Evolutionary conservation across 768 basidiomycete species (phyloP).

Genomic region (Termitomyces sp.): DNA sequence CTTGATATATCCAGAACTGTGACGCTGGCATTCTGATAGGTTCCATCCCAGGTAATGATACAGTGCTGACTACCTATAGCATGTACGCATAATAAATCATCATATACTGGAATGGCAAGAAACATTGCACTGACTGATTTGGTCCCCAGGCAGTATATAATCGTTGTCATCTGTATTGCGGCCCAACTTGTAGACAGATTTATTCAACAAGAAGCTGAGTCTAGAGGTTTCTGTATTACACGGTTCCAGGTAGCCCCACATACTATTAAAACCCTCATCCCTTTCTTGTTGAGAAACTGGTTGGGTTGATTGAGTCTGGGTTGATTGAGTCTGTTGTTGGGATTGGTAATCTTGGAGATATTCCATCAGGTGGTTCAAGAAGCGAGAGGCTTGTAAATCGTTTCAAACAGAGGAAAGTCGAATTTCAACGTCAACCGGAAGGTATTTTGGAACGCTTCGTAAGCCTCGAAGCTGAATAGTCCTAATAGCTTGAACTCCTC

Average conservation of each 20-base stretch:
- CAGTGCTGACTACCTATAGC: constrained; percentile 54
- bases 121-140: constrained; percentile 57
- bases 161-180: constrained; percentile 42
- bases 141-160: constrained; percentile 58
- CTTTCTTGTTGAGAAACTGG: constrained; percentile 33
- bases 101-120: neutral
- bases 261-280: constrained; percentile 30
- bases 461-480: neutral
- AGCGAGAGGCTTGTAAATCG: neutral
- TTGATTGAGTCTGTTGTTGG: constrained; percentile 33
- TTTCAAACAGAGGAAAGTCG: neutral
- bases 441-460: neutral
- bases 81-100: neutral
- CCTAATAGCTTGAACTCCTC: neutral
- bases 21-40: constrained; percentile 38
- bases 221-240: constrained; percentile 50
- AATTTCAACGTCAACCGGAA: neutral
- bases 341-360: constrained; percentile 21
- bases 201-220: constrained; percentile 57
- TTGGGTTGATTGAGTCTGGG: constrained; percentile 42
- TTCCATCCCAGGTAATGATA: constrained; percentile 56
- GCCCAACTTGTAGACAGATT: constrained; percentile 50
- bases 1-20: constrained; percentile 56
- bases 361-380: neutral
- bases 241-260: constrained; percentile 74